Conservation (phyloP, 139 green algal genomes). For the Diplosphaera chodatii region DNA sequence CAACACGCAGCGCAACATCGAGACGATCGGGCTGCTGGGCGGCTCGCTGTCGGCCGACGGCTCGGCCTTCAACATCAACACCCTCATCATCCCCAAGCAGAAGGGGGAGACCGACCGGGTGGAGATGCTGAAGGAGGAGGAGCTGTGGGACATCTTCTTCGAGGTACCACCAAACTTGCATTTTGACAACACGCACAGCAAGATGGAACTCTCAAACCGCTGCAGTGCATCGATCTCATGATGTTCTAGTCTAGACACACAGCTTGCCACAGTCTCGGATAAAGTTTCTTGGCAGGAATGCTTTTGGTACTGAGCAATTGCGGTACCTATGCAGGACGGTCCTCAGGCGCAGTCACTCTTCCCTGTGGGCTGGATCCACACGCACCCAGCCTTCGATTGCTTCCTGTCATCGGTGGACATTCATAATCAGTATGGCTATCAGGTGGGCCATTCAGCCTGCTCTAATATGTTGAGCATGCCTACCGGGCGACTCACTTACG, state of each 20-base stretch:
- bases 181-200: no score
- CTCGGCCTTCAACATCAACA: constrained; percentile 74
- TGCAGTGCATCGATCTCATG: no score
- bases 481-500: no score
- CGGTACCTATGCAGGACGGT: no score
- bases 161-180: no score
- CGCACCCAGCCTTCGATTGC: constrained; percentile 91
- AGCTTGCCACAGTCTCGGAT: no score
- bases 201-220: no score
- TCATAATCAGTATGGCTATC: constrained; percentile 86
- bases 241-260: no score
- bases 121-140: constrained; percentile 80
- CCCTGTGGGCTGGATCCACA: constrained; percentile 96
- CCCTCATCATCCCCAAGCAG: constrained; percentile 92
- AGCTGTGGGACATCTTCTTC: constrained; percentile 69
- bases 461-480: no score
- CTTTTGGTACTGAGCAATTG: no score
- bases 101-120: constrained; percentile 77
- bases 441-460: no score
- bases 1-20: constrained; percentile 70
- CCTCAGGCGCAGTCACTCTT: constrained; percentile 63
- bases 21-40: constrained; percentile 85
- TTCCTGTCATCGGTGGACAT: constrained; percentile 95
- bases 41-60: constrained; percentile 59
- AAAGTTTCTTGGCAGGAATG: no score